Base-by-base conservation (phyloP, 805 yeast genomes). In the Candida stauntonica region DNA sequence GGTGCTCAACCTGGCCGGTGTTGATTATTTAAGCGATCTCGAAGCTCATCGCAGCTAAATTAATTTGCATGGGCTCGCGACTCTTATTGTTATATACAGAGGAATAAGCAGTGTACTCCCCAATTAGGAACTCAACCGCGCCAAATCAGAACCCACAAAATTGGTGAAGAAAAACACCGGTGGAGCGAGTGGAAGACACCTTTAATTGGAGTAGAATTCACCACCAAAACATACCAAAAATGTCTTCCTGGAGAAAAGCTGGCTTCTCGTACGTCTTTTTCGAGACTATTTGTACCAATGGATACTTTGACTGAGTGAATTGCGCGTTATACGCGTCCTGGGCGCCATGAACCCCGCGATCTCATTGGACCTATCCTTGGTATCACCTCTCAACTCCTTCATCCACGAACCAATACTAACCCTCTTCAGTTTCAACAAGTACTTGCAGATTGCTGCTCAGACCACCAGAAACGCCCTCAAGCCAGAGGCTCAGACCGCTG, bases 381-480 rank as follows among this genome's bases (percentile, higher is more conserved):
- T 7, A 11, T 21, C 9, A 8, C 9, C 9, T 21, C 7, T 8
- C 24, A 8, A 21, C 24, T 21, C 24, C 24, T 11, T 21, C 24
- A 21, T n/a, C n/a, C n/a, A n/a, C n/a, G n/a, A 21, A 21, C 9
- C 24, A 21, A 28, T 23, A 35, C 33, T 31, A 34, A 36, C 31
- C 31, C 26, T 30, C 24, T 32, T 33, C 47, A 76, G 83, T 51
- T 79, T 83, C 72, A 86, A 86, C 83, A 85, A 81, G 65, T 91
- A 91, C 68, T 74, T 89, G 65, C 77, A 95, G 52, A 75, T 91
- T 60, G 86, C 96, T 59, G 95, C 96, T 60, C 79, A 79, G 63
- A 77, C 95, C 47, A 77, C 87, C 54, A 87, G 97, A 72, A 72
- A 74, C 56, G 81, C 96, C 36, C 77, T 91, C 63, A 91, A 91